Evolutionary conservation across 768 basidiomycete genomes (phyloP), one percentile per base, ranked within the genome.

Genomic region (Podaxis sp.): DNA sequence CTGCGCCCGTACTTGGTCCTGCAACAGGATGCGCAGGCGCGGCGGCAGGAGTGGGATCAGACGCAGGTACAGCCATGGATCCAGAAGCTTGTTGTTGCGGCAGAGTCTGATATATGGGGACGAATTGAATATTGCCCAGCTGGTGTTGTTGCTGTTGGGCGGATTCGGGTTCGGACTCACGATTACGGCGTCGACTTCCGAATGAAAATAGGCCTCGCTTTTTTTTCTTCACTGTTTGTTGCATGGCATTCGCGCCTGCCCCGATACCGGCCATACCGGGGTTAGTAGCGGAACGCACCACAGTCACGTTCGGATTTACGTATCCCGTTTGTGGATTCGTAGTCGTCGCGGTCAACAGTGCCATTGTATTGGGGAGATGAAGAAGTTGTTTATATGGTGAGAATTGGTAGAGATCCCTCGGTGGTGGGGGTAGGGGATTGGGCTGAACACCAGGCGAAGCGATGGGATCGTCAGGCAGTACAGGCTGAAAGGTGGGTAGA

Each of bases 351-450:
- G 4, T 67, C 70, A 64, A 74, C 77, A 8, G 72, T 72, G 17
- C 71, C 74, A 17, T 76, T 2, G 82, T 80, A 49, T 78, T 76
- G 1, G 83, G 85, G 17, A 88, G 80, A 58, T 80, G 79, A 5
- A 88, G 75, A 0, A 90, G 71, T 0, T 76, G 72, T 56, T 82
- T 80, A 70, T 89, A 89, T 0, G 87, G 87, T 0, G 86, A 78
- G 28, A 74, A 73, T 12, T 82, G 78, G 71, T 87, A 88, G 7
- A 91, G 59, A 68, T 90, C 84, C 33, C 74, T 73, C 0, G 90
- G 90, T 0, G 84, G 88, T 2, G 70, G 63, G 0, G 90, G 90
- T 8, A 91, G 83, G 4, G 88, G 89, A 69, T 92, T 89, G 1
- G 63, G 57, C 15, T 75, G 66, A 12, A 71, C 68, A 6, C 65